These are phyloP conservation scores for Brasilioporus rufonigricans DNA, from an alignment of 768 basidiomycete species.

Conservation along the genomic window DNA sequence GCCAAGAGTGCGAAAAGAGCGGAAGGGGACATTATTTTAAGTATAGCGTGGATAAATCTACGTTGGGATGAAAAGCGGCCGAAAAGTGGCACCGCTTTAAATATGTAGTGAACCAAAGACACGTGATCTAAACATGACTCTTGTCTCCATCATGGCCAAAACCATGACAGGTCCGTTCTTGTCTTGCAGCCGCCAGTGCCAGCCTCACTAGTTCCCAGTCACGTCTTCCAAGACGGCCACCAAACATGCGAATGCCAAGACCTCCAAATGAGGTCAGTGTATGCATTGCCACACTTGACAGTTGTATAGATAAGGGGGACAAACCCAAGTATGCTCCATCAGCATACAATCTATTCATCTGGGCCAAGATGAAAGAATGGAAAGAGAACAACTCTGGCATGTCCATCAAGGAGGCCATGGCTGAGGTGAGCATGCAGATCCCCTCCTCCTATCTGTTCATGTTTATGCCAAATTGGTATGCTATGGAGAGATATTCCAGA, in stretches of 20 bases:
- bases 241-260: slow-evolving; percentile 47
- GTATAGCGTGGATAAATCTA: slow-evolving; percentile 2
- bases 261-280: slow-evolving; percentile 36
- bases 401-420: slow-evolving; percentile 55
- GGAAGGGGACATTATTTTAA: slow-evolving; percentile 38
- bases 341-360: slow-evolving; percentile 58
- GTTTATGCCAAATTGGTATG: slow-evolving; percentile 44
- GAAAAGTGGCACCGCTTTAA: slow-evolving; percentile 4
- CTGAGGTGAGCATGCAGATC: slow-evolving; percentile 31
- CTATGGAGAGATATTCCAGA: slow-evolving; percentile 60
- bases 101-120: slow-evolving; percentile 20
- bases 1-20: slow-evolving; percentile 39
- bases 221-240: slow-evolving; percentile 58
- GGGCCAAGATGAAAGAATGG: slow-evolving; percentile 56
- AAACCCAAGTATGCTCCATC: slow-evolving; percentile 58
- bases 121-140: slow-evolving; percentile 31
- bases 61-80: not conserved
- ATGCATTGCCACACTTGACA: not conserved
- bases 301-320: slow-evolving; percentile 35
- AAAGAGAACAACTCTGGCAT: slow-evolving; percentile 48
- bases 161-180: slow-evolving; percentile 43
- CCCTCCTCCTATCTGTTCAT: slow-evolving; percentile 2
- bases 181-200: not conserved
- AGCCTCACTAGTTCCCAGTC: slow-evolving; percentile 32
- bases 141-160: slow-evolving; percentile 45